These are phyloP conservation scores for Coemansia umbellata DNA, from an alignment of 192 early-diverging fungal genomes.

Conservation along the genomic window DNA sequence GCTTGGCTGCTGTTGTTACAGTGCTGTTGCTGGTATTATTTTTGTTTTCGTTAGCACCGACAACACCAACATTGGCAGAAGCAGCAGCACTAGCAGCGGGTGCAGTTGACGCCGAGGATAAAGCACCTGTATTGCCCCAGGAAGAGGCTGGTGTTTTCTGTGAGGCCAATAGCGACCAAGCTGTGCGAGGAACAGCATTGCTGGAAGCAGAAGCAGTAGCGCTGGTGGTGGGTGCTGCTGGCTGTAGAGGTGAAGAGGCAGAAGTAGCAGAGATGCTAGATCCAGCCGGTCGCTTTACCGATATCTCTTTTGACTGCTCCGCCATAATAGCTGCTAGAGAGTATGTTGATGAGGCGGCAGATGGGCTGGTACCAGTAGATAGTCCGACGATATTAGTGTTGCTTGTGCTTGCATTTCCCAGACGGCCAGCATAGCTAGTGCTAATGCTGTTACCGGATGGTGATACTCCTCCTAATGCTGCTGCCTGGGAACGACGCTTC, in stretches of 20 bases:
- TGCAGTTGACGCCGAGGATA: not conserved
- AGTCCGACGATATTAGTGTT: not conserved
- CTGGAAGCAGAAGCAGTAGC: slow-evolving; percentile 8
- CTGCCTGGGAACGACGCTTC: slow-evolving; percentile 10
- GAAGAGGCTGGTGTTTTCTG: not conserved
- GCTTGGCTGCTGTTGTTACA: not conserved
- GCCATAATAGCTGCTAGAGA: slow-evolving; percentile 46
- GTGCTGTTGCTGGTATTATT: not conserved
- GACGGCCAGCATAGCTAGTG: slow-evolving; percentile 41
- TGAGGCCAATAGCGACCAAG: not conserved
- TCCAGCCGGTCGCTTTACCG: not conserved
- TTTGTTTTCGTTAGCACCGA: not conserved
- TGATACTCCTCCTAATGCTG: too few relatives aligned
- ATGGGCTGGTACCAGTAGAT: not conserved
- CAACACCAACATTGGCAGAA: too few relatives aligned
- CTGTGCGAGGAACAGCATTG: not conserved
- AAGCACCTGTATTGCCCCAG: slow-evolving; percentile 4
- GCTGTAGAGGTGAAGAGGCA: not conserved
- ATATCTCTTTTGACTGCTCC: slow-evolving; percentile 40
- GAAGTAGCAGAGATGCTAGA: not conserved
- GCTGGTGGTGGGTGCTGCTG: not conserved
- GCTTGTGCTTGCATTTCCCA: slow-evolving; percentile 2
- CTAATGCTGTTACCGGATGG: slow-evolving; percentile 7
- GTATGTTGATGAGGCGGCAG: slow-evolving; percentile 5
- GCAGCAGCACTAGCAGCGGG: too few relatives aligned